Percentiles rank a stretch among this genome's conserved stretches.
phyloP scores from a whole-genome alignment of 192 early-diverging fungal genomes.

The Coemansia guatemalensis region DNA sequence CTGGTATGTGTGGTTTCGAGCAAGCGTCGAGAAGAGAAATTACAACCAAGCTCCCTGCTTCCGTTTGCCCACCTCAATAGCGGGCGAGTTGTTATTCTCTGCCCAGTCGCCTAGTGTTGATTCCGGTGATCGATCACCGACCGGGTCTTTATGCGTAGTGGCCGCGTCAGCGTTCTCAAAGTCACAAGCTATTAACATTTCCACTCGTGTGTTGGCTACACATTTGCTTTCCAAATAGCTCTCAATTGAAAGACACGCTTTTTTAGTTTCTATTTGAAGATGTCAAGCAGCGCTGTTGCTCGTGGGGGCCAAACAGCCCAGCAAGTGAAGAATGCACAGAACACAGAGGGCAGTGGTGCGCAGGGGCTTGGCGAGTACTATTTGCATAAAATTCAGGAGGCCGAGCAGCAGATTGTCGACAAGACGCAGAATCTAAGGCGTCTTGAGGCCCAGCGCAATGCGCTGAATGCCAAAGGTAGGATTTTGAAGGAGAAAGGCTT shows the following conservation, averaged over 20 bases:
- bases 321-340: constrained; percentile 10
- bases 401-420: constrained; percentile 82
- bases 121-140: background rate
- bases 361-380: constrained; percentile 69
- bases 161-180: background rate
- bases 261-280: constrained; percentile 12
- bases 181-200: background rate
- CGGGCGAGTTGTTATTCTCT: too few species aligned
- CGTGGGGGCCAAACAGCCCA: constrained; percentile 17
- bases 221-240: background rate
- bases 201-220: background rate
- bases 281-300: constrained; percentile 44
- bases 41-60: background rate
- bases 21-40: constrained; percentile 23
- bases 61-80: background rate
- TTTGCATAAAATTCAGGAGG: constrained; percentile 78
- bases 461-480: constrained; percentile 91
- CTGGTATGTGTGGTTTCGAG: constrained; percentile 30
- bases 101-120: too few species aligned
- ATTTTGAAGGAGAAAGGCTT: background rate
- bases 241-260: background rate
- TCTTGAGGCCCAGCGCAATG: constrained; percentile 97
- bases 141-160: background rate
- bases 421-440: constrained; percentile 96
- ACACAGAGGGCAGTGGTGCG: background rate